Conservation (phyloP, 139 green algal genomes). For the Parachlorella kessleri region DNA sequence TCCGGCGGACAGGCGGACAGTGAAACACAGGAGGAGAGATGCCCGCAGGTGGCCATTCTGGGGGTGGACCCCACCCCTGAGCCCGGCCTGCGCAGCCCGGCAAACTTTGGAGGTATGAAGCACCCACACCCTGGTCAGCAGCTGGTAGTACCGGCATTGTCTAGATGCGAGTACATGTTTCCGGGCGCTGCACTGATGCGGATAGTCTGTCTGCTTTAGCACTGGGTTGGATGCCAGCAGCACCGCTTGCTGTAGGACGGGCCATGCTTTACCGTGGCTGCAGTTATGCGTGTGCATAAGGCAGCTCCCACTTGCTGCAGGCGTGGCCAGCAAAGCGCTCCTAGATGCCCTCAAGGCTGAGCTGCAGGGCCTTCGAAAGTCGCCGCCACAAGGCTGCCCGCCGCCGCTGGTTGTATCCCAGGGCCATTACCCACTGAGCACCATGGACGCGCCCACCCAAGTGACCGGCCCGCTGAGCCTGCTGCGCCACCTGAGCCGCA, state of each 20-base stretch:
- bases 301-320: background rate
- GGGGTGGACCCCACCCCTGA: conserved; percentile 61
- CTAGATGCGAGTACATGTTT: no score
- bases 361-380: background rate
- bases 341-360: conserved; percentile 7
- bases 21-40: conserved; percentile 17
- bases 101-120: conserved; percentile 72
- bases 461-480: background rate
- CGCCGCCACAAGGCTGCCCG: background rate
- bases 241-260: no score
- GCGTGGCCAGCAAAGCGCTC: conserved; percentile 11
- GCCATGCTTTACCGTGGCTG: no score
- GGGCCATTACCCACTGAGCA: conserved; percentile 67
- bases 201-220: no score
- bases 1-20: no score
- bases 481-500: conserved; percentile 19
- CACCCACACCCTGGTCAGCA: no score
- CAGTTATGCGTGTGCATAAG: no score
- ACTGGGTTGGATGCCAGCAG: no score
- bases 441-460: conserved; percentile 27
- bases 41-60: conserved; percentile 51
- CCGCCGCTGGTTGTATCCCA: conserved; percentile 48
- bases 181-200: no score
- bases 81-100: conserved; percentile 56
- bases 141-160: no score